Evolutionary conservation across 139 green algal species (phyloP), one percentile per base, ranked within the genome.

Genomic region (Volvox reticuliferus): DNA sequence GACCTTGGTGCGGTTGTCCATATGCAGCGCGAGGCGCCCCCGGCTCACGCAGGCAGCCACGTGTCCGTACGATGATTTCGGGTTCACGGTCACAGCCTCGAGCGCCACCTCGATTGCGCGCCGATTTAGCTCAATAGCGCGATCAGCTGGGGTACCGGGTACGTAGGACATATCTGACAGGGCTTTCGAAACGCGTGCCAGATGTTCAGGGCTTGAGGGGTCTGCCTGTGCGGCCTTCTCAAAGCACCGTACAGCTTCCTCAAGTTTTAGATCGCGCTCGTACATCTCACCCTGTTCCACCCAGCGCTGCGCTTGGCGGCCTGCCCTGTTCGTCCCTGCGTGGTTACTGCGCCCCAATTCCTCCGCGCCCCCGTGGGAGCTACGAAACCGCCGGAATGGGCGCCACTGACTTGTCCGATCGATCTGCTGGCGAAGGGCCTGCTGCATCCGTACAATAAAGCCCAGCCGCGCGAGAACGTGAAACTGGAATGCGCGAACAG

Each of bases 1-100:
- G 35, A 93, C 92, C 91, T 98, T 98, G 73, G 87, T 95, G 36
- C 93, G 93, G 91, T 97, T 97, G 92, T 98, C 96, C 1, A 86
- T 87, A 83, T 97, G 94, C 18, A 98, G 85, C n/a, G 96, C 96
- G 22, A 98, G 89, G 61, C 96, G 94, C 26, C 96, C 96, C 67
- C 94, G 95, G 80, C 85, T 94, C 35, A 97, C 93, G 82, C 96
- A 97, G 67, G 79, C 75, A 12, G 92, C 92, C 89, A 94, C 90
- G 61, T 89, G 77, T 33, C 92, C 92, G 21, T 32, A 89, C n/a
- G 69, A 50, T 1, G n/a, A 55, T 32, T 44, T 30, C 17, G 87
- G 76, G 87, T 86, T 67, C 61, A 61, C 87, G 6, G 22, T 75
- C 13, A 86, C 50, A 0, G 87, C 87, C 30, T 65, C 16, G 2